A percentile compares a stretch with the other conserved stretches of the same genome.
These are phyloP conservation scores for Przewalskia tangutica DNA, from an alignment of 257 asterid species.

Conservation along the genomic window DNA sequence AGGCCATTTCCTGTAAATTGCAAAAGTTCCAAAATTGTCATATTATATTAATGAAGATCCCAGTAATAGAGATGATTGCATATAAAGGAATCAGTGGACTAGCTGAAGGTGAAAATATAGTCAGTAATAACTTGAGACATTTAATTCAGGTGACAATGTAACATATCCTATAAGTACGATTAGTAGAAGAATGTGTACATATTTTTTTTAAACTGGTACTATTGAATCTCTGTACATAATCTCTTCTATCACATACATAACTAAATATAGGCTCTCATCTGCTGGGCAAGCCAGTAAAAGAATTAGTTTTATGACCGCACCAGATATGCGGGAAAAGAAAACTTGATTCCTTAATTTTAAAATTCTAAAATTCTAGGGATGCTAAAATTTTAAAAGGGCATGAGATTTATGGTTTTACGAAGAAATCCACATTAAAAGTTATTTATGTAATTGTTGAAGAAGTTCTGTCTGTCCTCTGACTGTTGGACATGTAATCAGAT, in stretches of 20 bases:
- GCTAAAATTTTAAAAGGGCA: neutral
- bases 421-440: neutral
- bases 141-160: neutral
- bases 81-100: neutral
- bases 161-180: neutral
- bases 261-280: neutral
- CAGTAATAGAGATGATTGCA: neutral
- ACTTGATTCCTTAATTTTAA: neutral
- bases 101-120: neutral
- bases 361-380: neutral
- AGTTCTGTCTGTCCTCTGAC: neutral
- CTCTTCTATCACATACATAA: neutral
- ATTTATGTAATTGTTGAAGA: neutral
- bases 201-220: no score
- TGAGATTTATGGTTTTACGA: neutral
- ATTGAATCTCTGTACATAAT: neutral
- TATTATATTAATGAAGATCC: neutral
- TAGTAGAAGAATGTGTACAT: neutral
- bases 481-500: neutral
- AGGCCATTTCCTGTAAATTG: slow-evolving; percentile 50
- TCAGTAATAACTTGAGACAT: neutral
- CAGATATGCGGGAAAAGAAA: neutral
- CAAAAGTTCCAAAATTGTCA: neutral
- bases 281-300: neutral
- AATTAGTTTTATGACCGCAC: neutral